These are phyloP conservation scores for Agrostemma githago DNA, from an alignment of 148 eudicot species.

Conservation along the genomic window DNA sequence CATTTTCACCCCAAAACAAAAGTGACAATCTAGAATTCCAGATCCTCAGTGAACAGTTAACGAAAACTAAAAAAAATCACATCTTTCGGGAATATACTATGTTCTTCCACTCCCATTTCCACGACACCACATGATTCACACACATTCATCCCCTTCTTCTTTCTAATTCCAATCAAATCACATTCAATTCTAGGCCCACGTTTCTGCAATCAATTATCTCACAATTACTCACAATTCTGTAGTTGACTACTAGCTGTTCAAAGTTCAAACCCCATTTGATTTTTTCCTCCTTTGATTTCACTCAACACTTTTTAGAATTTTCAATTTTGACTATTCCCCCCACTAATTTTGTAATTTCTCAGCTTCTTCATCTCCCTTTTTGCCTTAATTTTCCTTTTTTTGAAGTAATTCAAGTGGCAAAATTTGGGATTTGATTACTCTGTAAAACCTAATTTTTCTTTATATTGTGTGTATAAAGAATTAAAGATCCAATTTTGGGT, in stretches of 20 bases:
- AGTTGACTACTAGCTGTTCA: no score
- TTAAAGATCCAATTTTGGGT: constrained; percentile 8
- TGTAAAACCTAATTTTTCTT: neutral
- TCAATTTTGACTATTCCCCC: neutral
- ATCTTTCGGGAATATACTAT: neutral
- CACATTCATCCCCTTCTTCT: neutral
- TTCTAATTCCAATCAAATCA: neutral
- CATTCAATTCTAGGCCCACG: no score
- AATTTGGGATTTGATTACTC: neutral
- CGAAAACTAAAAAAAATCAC: neutral
- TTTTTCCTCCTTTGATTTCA: no score
- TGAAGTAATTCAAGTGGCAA: neutral
- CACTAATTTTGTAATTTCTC: neutral
- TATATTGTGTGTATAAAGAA: neutral
- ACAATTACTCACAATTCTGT: no score
- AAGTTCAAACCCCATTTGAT: no score
- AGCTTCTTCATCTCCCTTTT: neutral
- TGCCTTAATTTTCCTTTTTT: neutral
- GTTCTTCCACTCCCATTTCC: no score
- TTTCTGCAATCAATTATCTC: no score
- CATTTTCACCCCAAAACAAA: no score
- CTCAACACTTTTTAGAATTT: neutral
- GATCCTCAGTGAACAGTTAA: neutral
- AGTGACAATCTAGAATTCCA: neutral
- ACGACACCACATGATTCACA: neutral